These are phyloP conservation scores for Penicillium sp. DNA, from an alignment of 2,329 filamentous ascomycete species.

Conservation along the genomic window DNA sequence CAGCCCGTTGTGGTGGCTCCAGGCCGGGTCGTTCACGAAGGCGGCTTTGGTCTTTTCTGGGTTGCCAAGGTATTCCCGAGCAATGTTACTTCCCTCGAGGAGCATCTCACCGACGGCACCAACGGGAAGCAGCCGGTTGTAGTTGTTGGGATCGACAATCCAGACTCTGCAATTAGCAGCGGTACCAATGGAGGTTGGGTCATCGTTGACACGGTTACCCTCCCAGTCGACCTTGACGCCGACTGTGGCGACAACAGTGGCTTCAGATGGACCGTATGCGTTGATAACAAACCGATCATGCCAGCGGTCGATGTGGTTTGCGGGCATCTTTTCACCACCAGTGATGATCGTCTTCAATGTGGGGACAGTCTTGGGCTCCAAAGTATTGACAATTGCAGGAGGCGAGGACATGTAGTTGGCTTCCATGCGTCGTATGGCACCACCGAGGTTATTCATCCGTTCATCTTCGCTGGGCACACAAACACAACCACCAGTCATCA, in stretches of 20 bases:
- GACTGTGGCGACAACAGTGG: conserved; percentile 42
- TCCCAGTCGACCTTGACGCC: conserved; percentile 41
- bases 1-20: conserved; percentile 34
- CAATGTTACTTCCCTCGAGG: conserved; percentile 55
- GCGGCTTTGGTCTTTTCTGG: conserved; percentile 41
- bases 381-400: conserved; percentile 61
- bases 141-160: conserved; percentile 49
- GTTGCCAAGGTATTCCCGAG: conserved; percentile 52
- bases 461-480: conserved; percentile 63
- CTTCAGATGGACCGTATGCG: conserved; percentile 52
- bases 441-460: conserved; percentile 57
- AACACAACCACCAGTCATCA: conserved; percentile 64
- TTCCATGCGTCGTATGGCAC: conserved; percentile 58
- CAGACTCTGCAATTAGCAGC: conserved; percentile 43
- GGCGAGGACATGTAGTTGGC: conserved; percentile 64
- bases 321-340: conserved; percentile 54
- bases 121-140: conserved; percentile 48
- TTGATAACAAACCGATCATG: conserved; percentile 52
- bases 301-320: conserved; percentile 53
- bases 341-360: conserved; percentile 52
- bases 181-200: conserved; percentile 45
- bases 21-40: conserved; percentile 44
- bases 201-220: conserved; percentile 38
- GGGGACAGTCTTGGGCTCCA: conserved; percentile 53
- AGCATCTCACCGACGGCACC: conserved; percentile 57